Base-by-base conservation (phyloP, 805 yeast genomes). In the Ogataea ramenticola region DNA sequence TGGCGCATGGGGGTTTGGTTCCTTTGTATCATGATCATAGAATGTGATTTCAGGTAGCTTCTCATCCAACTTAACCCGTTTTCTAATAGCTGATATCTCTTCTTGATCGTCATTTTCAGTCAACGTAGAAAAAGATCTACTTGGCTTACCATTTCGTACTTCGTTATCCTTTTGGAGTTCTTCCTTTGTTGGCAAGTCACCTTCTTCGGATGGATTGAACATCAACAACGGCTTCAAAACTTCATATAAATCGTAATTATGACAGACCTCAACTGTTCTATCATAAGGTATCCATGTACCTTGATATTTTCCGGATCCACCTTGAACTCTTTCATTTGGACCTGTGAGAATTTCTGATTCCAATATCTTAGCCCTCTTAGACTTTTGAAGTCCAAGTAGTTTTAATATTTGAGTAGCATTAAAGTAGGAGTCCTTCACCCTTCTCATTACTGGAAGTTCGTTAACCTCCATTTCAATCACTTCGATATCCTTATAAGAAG, bases 281-380 rank as follows among this genome's bases (percentile, higher is more conserved):
- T 73, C 80, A 50, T 72, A 73, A 4, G 89, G 86, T 36, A 80
- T 69, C 87, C 89, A 82, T 12, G 84, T 82, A 10, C 89, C 90
- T 57, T 81, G 86, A 59, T 77, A 79, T 52, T 79, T 78, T n/a
- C 86, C 86, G 49, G 80, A 77, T 0, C 86, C 87, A 31, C 86
- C 86, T 58, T 80, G 85, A 22, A 81, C 80, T 52, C 80, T 81
- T 52, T 82, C 89, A 55, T 79, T 82, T 31, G 65, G 67, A n/a
- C 84, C 82, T 7, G 77, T 72, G 45, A 71, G 76, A 36, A 80
- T 79, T 50, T 80, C 86, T 49, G 71, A 71, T 48, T 82, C 88
- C 47, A 82, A 72, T 41, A 79, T 70, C 46, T 80, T 73, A 9
- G 85, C 78, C 40, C 86, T 65, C 46, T 74, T 72, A 19, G 83